Base-by-base conservation (phyloP, 2,329 filamentous ascomycete species). In the Cladosporium cucumerinum region DNA sequence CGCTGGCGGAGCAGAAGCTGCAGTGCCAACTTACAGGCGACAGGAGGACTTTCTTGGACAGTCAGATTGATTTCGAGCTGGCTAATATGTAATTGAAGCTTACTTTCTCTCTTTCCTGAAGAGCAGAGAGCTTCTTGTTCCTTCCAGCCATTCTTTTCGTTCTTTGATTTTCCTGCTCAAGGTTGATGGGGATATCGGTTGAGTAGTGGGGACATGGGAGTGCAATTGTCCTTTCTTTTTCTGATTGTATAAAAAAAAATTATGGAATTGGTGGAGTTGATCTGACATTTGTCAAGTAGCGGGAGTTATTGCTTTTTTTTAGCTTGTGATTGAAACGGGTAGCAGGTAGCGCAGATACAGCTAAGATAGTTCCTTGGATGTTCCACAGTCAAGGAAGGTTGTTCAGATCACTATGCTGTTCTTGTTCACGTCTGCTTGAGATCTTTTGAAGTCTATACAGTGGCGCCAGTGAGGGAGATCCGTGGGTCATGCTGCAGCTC, bases 31-130 rank as follows among this genome's bases (percentile, higher is more conserved):
- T 98, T 65, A 84, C 86, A 0, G 93, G 93, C 25, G 93, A 97
- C 78, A 89, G 92, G 77, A 88, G 90, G 76, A 88, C 88, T 18
- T 98, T 96, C 80, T 87, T 98, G 81, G 94, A 97, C 80, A 85
- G 89, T 71, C 91, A 93, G 81, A 98, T 99, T 78, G 95, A 99
- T 79, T 86, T 87, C 64, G 93, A 98, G 82, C 82, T 99, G 75
- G 93, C 93, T 68, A 96, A 90, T 78, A 97, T 98, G 93, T 97
- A 59, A 32, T 61, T 32, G 39, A 46, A 3, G 39, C 36, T 39
- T 39, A 11, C n/a, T 43, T 21, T 18, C 39, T 43, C 14, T 39
- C 16, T 21, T 23, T 21, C 2, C n/a, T n/a, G 7, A 21, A 21
- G 7, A n/a, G 36, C 12, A 36, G 36, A 43, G 36, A 18, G 18